phyloP scores from a whole-genome alignment of 1,139 yeast species.

The Nadsonia starkeyi-henricii region DNA sequence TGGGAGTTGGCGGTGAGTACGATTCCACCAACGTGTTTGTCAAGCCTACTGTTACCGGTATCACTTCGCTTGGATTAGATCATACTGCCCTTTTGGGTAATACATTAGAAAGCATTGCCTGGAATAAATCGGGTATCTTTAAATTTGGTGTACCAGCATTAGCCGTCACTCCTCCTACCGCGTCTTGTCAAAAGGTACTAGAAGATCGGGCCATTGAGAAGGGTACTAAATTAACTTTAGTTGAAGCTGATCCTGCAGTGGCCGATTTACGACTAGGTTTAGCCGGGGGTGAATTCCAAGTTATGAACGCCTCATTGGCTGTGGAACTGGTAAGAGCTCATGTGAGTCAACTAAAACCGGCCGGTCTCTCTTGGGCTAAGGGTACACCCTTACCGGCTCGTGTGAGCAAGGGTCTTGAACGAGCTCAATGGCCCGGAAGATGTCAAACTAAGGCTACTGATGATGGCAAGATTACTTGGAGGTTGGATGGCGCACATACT shows the following conservation, averaged over 20 bases:
- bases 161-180: constrained; percentile 45
- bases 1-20: constrained; percentile 95
- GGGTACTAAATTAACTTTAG: constrained; percentile 36
- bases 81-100: constrained; percentile 82
- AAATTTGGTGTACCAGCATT: constrained; percentile 56
- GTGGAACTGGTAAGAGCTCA: constrained; percentile 57
- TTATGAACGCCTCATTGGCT: constrained; percentile 77
- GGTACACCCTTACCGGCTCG: constrained; percentile 35
- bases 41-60: constrained; percentile 74
- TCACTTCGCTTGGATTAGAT: constrained; percentile 80
- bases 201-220: constrained; percentile 56
- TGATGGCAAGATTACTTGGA: constrained; percentile 49
- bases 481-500: constrained; percentile 93
- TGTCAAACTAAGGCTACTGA: constrained; percentile 57
- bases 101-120: constrained; percentile 80
- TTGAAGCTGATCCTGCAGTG: constrained; percentile 30
- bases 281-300: constrained; percentile 68
- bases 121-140: constrained; percentile 94
- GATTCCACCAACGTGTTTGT: constrained; percentile 86
- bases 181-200: constrained; percentile 32
- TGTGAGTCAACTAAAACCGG: constrained; percentile 35
- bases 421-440: constrained; percentile 85
- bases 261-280: constrained; percentile 49
- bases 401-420: constrained; percentile 50
- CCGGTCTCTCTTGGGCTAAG: constrained; percentile 12